Evolutionary conservation across 345 rosid species (phyloP).

Genomic region (Eucalyptus cloeziana): DNA sequence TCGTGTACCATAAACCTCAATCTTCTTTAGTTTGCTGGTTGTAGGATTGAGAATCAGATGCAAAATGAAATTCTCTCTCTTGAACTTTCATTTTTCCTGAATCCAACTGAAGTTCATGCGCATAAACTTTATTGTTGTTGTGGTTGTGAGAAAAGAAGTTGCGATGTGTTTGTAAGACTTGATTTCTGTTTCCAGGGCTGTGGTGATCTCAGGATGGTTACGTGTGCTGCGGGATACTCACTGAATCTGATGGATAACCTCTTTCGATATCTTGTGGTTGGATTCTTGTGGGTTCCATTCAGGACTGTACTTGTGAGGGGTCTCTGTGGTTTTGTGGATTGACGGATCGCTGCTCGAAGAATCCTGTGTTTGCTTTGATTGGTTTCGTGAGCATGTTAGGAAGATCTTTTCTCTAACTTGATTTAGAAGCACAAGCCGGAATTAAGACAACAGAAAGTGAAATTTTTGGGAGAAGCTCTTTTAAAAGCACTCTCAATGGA

Average conservation of each 20-base stretch:
- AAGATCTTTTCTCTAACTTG: neutral
- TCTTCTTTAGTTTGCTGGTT: neutral
- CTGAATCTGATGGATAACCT: neutral
- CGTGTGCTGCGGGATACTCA: neutral
- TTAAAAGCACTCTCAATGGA: slow-evolving; percentile 20
- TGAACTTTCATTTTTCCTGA: neutral
- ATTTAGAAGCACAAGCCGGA: neutral
- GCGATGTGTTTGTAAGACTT: neutral
- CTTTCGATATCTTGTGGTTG: slow-evolving; percentile 2
- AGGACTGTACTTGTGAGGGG: slow-evolving; percentile 6
- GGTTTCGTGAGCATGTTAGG: neutral
- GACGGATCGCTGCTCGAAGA: neutral
- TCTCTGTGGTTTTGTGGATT: slow-evolving; percentile 6
- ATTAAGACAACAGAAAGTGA: neutral
- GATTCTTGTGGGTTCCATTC: slow-evolving; percentile 4
- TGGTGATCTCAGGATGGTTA: neutral
- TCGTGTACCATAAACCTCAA: neutral
- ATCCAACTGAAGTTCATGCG: neutral
- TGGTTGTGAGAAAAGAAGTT: neutral
- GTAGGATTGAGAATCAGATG: neutral
- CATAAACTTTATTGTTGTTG: neutral
- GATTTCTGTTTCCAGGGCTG: neutral
- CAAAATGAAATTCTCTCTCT: neutral
- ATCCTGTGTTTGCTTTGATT: neutral
- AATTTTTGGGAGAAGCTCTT: neutral